Conservation (phyloP, 805 yeast genomes). For the Soucietia sequanensis region DNA sequence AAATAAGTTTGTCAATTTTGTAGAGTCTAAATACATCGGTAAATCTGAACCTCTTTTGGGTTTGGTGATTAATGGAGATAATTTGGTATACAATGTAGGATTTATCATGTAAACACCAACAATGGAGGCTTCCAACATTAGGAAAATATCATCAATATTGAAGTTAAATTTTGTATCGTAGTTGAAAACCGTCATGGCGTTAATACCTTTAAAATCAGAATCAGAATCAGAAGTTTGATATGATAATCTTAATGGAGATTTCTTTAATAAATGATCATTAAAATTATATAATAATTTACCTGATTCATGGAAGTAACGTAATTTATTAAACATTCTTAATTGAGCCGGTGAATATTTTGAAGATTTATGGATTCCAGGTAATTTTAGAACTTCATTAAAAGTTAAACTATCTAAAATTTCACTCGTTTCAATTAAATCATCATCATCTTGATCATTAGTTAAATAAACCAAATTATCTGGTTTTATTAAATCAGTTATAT, state of each 20-base stretch:
- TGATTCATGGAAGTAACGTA: constrained; percentile 53
- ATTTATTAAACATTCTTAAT: constrained; percentile 48
- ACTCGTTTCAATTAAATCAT: constrained; percentile 21
- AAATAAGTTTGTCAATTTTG: no score
- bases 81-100: no score
- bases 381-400: constrained; percentile 20
- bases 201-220: constrained; percentile 19
- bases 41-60: no score
- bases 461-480: constrained; percentile 58
- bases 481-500: constrained; percentile 40
- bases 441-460: constrained; percentile 16
- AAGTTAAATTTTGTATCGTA: constrained; percentile 16
- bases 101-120: constrained; percentile 37
- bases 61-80: no score
- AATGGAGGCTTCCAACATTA: constrained; percentile 41
- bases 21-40: constrained; percentile 19
- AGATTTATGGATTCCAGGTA: constrained; percentile 33
- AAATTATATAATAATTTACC: constrained; percentile 18
- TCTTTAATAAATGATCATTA: constrained; percentile 17
- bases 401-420: constrained; percentile 27
- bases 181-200: constrained; percentile 23
- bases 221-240: constrained; percentile 15
- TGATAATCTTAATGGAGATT: constrained; percentile 26
- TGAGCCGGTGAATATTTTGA: constrained; percentile 50
- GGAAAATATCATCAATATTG: constrained; percentile 19